phyloP scores from a whole-genome alignment of 257 asterid species.

The Misopates orontium region DNA sequence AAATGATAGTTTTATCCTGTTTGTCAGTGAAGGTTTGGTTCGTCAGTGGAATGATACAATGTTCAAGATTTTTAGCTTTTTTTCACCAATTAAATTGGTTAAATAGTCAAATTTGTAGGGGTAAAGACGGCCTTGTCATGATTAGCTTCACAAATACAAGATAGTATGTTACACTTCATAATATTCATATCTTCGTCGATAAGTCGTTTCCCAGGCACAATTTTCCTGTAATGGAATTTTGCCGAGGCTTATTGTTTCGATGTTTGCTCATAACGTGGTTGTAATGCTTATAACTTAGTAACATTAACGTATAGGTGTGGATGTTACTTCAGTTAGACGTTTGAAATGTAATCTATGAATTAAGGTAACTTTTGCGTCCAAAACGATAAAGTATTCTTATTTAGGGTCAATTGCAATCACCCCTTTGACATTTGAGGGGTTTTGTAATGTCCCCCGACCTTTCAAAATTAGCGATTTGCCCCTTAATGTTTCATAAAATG shows the following conservation, averaged over 20 bases:
- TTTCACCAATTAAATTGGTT: neutral
- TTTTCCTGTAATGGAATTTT: neutral
- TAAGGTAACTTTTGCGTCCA: constrained; percentile 4
- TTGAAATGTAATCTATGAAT: neutral
- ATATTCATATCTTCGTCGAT: neutral
- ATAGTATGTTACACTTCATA: neutral
- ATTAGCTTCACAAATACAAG: neutral
- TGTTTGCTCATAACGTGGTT: too few species aligned
- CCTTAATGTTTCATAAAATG: too few species aligned
- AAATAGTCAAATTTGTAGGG: neutral
- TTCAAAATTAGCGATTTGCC: too few species aligned
- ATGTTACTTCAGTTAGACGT: neutral
- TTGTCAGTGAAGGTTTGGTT: neutral
- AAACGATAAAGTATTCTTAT: neutral
- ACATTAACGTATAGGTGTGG: neutral
- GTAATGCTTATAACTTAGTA: neutral
- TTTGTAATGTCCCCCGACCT: too few species aligned
- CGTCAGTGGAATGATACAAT: neutral
- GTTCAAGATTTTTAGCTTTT: constrained; percentile 2
- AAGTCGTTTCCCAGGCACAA: neutral
- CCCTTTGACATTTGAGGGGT: too few species aligned
- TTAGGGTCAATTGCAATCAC: too few species aligned
- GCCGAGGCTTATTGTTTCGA: neutral
- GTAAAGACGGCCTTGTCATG: neutral
- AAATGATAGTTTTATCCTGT: neutral